phyloP scores from a whole-genome alignment of 208 protist genomes.

The Herpetomonas muscarum region DNA sequence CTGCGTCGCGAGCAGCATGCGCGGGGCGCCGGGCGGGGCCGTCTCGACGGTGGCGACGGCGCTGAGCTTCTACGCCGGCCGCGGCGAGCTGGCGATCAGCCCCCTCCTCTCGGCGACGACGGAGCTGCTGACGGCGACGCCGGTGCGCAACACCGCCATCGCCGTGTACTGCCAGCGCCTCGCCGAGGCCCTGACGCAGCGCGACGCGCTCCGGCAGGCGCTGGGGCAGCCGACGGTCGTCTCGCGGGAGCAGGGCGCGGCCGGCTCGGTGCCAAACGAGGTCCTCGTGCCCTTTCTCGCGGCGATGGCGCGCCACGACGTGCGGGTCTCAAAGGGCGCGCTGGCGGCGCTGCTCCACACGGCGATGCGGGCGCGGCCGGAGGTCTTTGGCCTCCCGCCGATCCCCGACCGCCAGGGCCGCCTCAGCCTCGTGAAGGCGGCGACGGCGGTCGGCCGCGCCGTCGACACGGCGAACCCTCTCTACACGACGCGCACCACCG shows the following conservation, averaged over 20 bases:
- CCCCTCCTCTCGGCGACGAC: constrained; percentile 63
- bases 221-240: constrained; percentile 65
- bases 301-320: constrained; percentile 63
- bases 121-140: constrained; percentile 43
- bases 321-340: constrained; percentile 49
- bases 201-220: constrained; percentile 53
- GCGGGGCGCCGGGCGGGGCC: constrained; percentile 15
- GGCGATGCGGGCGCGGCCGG: constrained; percentile 51
- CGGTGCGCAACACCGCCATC: constrained; percentile 46
- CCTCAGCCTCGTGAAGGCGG: constrained; percentile 33
- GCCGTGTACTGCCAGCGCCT: constrained; percentile 69
- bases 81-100: constrained; percentile 38
- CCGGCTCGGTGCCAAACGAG: constrained; percentile 55
- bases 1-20: constrained; percentile 30
- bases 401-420: constrained; percentile 43
- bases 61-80: constrained; percentile 52
- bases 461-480: constrained; percentile 30
- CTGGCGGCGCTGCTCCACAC: constrained; percentile 55
- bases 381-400: constrained; percentile 86
- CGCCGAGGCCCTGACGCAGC: constrained; percentile 40
- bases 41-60: constrained; percentile 48
- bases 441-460: constrained; percentile 20
- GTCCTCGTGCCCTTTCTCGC: constrained; percentile 77
- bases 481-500: constrained; percentile 12
- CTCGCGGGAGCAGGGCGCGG: constrained; percentile 23